Base-by-base conservation (phyloP, 129 eudicot species). In the Chrysanthemum seticuspe region DNA sequence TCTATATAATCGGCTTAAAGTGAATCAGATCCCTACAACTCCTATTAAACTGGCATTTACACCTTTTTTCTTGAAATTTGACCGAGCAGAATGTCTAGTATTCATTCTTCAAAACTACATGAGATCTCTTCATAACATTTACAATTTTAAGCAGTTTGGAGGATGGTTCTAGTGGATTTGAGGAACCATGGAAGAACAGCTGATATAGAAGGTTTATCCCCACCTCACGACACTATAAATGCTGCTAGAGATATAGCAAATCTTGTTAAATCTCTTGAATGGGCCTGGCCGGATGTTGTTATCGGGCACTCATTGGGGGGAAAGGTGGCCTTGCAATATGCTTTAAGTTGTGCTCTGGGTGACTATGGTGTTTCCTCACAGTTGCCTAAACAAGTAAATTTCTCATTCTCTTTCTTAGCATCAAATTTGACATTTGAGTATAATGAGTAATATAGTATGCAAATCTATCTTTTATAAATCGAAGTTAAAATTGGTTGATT, bases 221-320 rank as follows among this genome's bases (percentile, higher is more conserved):
- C 86, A 14, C 97, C 97, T 53, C 90, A 91, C 66, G 81, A 91
- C 53, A 73, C 83, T 40, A 80, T 65, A 13, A 91, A 86, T 81
- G 91, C 97, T 15, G 92, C 93, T 10, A 81, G 67, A 25, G 97
- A 91, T 79, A 65, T 91, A 47, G 92, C 93, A 0, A 75, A 88
- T 83, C 80, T 88, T 77, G 84, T 86, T 21, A 86, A 73, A 34
- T 70, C 80, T 49, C 82, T 81, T 21, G 81, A 85, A 64, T 85
- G 97, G 93, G 81, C 48, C 54, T 91, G 92, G 97, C 97, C 97
- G 13, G 96, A 88, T 81, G 87, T 85, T 58, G 90, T 91, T 68
- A 83, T 91, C 7, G 96, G 96, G 0, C 93, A 91, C 73, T 91
- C 97, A 21, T 75, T 91, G 86, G 97, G 96, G 1, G 96, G 96